Evolutionary conservation across 148 eudicot species (phyloP).

Genomic region (Polygonum maritimum): DNA sequence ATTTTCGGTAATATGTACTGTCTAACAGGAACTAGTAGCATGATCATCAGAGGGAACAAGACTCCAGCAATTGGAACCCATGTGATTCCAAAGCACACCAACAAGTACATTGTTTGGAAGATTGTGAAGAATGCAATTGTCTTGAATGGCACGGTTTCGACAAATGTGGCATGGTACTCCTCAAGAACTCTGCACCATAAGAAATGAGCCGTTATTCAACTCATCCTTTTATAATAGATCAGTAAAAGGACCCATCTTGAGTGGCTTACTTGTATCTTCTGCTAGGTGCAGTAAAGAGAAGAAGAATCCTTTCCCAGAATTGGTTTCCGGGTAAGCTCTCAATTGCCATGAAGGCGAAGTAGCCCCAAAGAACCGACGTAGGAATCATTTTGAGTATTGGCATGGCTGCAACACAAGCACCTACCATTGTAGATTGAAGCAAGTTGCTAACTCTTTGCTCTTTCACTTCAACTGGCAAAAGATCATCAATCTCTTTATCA

Average conservation of each 20-base stretch:
- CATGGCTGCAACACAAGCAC: constrained; percentile 90
- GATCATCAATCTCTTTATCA: constrained; percentile 76
- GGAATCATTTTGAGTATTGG: constrained; percentile 78
- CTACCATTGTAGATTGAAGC: constrained; percentile 71
- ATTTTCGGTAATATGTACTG: constrained; percentile 78
- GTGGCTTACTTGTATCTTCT: constrained; percentile 63
- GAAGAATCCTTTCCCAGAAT: constrained; percentile 82
- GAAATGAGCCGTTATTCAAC: neutral
- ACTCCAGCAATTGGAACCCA: constrained; percentile 92
- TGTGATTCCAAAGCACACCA: constrained; percentile 74
- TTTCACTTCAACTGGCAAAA: constrained; percentile 84
- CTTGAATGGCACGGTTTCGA: constrained; percentile 91
- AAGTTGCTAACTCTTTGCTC: constrained; percentile 85
- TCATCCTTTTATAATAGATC: neutral
- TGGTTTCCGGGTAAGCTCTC: constrained; percentile 93
- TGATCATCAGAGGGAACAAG: constrained; percentile 75
- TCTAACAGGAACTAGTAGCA: constrained; percentile 89
- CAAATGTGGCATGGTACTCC: constrained; percentile 77
- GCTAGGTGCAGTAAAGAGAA: constrained; percentile 78
- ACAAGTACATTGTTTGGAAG: constrained; percentile 62
- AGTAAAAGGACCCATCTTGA: too few species aligned
- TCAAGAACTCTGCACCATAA: constrained; percentile 61
- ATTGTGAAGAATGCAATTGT: constrained; percentile 66
- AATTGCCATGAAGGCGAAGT: constrained; percentile 92
- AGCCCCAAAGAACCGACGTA: constrained; percentile 83